Evolutionary conservation across 768 basidiomycete genomes (phyloP), one percentile per base, ranked within the genome.

Genomic region (Kwoniella shandongensis): DNA sequence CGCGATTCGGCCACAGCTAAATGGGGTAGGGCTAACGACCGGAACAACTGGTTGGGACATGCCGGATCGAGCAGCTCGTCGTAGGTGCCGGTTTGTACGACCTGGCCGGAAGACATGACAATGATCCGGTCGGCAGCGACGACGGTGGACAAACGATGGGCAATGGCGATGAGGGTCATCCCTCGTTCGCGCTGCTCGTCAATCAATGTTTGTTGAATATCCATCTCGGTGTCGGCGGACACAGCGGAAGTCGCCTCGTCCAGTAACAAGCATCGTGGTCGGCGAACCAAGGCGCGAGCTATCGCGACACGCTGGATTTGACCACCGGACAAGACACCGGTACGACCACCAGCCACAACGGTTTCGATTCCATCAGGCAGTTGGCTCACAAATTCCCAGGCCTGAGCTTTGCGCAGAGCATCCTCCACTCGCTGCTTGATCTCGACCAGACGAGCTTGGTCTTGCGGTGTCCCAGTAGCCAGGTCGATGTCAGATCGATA

Each of bases 291-390:
- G 18, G 68, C 68, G 25, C 68, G 62, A 40, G 68, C 68, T 4
- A 70, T 48, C 7, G 68, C 68, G 17, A 70, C 47, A 18, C 65
- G 59, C 53, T 70, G 68, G 13, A 65, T 54, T 44, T 75, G 74
- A 11, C 74, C 75, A n/a, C 75, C 75, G 11, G 66, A 69, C 0
- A 76, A 55, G 12, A 73, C 67, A n/a, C 73, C 74, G 1, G 69
- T 70, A 30, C 65, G 59, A 7, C 66, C 69, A 17, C 71, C 72
- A 3, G 57, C 45, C 29, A 76, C 61, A 6, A 63, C 29, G 8
- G 73, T 73, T 22, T 72, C 49, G 27, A 74, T 47, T 4, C 74
- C 76, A 12, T 70, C 57, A 1, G 76, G 74, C 11, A 77, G 54
- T n/a, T 58, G 49, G 4, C 35, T 25, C 2, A 77, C 76, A 36